Evolutionary conservation across 176 grass and related monocot genomes (phyloP).

Genomic region (Poa pratensis): DNA sequence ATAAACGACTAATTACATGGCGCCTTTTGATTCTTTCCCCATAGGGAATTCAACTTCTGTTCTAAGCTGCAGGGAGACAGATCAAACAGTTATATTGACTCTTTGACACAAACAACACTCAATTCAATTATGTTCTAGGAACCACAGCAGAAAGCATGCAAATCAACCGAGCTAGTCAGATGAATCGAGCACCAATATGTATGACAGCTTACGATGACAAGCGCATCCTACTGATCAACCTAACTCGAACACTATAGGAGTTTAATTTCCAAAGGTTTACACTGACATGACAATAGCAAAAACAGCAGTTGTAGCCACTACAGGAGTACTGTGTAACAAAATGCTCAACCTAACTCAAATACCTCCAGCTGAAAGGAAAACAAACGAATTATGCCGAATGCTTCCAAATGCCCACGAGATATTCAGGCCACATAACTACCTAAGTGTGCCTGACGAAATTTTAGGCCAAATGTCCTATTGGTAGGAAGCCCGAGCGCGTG

Average conservation of each 20-base stretch:
- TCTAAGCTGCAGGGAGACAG: neutral
- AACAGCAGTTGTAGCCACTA: neutral
- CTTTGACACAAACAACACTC: no score
- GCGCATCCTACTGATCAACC: neutral
- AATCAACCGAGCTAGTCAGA: neutral
- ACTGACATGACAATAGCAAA: neutral
- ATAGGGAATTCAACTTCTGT: neutral
- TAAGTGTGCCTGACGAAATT: constrained; percentile 6
- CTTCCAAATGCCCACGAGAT: constrained; percentile 2
- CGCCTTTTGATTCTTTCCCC: neutral
- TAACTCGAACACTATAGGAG: no score
- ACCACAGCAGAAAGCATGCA: no score
- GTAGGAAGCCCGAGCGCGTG: neutral
- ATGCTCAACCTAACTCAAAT: constrained; percentile 12
- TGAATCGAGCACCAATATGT: neutral
- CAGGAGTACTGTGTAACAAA: neutral
- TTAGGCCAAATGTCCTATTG: neutral
- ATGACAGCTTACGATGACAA: neutral
- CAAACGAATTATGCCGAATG: neutral
- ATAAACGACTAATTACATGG: neutral
- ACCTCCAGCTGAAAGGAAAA: neutral
- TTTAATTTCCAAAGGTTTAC: no score
- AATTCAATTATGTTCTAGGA: no score
- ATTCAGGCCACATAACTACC: constrained; percentile 1
- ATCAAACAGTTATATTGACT: neutral